Conservation (phyloP, 1,284 basidiomycete genomes). For the Papiliotrema nemorosa region DNA sequence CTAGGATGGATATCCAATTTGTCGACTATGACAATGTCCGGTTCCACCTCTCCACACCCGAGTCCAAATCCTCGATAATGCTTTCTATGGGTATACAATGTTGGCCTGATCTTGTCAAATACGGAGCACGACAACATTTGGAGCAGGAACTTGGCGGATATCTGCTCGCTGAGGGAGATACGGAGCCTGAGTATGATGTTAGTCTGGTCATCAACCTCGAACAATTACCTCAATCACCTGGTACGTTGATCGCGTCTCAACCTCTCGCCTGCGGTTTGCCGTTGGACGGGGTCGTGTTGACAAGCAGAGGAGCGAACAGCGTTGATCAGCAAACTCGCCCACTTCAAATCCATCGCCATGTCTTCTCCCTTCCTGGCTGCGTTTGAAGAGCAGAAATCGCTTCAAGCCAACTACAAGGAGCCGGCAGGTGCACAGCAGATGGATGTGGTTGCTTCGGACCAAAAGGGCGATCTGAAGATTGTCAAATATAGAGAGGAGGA, state of each 20-base stretch:
- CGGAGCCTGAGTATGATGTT: constrained; percentile 84
- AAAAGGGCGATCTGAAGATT: constrained; percentile 78
- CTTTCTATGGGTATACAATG: constrained; percentile 97
- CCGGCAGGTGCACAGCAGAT: constrained; percentile 50
- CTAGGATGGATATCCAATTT: constrained; percentile 87
- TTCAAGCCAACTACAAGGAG: constrained; percentile 60
- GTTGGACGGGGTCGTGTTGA: not conserved
- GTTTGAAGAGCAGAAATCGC: constrained; percentile 78
- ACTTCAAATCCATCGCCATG: constrained; percentile 90
- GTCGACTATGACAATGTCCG: constrained; percentile 97
- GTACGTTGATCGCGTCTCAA: constrained; percentile 55
- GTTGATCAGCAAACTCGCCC: constrained; percentile 75
- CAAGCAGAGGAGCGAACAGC: constrained; percentile 68
- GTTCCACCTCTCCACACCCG: constrained; percentile 85
- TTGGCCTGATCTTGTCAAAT: constrained; percentile 87
- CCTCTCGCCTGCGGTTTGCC: no score
- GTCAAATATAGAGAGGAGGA: constrained; percentile 96
- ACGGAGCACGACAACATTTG: constrained; percentile 79
- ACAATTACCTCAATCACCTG: constrained; percentile 69
- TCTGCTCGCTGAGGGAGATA: constrained; percentile 46
- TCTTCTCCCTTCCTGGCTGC: constrained; percentile 92
- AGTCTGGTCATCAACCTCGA: constrained; percentile 84
- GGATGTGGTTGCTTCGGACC: constrained; percentile 46
- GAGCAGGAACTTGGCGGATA: constrained; percentile 78
- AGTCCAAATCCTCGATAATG: constrained; percentile 70